Percentiles rank a stretch among this genome's conserved stretches.
phyloP scores from a whole-genome alignment of 768 basidiomycete species.

The Gloeopeniophorella convolvens region DNA sequence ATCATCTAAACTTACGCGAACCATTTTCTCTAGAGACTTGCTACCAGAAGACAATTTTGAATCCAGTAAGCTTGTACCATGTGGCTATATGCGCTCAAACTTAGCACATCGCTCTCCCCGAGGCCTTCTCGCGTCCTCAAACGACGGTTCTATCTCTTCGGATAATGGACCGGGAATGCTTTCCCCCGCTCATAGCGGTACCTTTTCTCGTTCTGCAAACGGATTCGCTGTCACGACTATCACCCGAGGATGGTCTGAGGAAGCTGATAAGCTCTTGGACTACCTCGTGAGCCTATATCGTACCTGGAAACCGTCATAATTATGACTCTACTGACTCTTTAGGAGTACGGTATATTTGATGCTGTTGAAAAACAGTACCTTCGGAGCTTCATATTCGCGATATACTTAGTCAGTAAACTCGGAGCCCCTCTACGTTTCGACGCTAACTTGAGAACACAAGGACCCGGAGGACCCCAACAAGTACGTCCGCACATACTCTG shows the following conservation, averaged over 20 bases:
- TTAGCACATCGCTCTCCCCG: background rate
- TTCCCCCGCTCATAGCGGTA: conserved; percentile 25
- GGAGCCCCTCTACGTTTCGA: background rate
- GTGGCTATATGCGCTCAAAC: conserved; percentile 2
- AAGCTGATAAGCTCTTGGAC: conserved; percentile 76
- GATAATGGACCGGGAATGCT: conserved; percentile 34
- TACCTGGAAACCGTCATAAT: conserved; percentile 10
- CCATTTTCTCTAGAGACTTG: conserved; percentile 45
- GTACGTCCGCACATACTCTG: conserved; percentile 38
- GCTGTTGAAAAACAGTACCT: conserved; percentile 82
- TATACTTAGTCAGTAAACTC: conserved; percentile 60
- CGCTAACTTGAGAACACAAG: conserved; percentile 33
- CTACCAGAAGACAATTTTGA: conserved; percentile 77
- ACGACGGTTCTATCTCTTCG: conserved; percentile 27
- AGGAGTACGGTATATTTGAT: conserved; percentile 87
- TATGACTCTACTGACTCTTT: background rate
- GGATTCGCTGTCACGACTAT: conserved; percentile 70
- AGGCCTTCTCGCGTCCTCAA: conserved; percentile 52
- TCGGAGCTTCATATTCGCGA: conserved; percentile 77
- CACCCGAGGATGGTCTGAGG: conserved; percentile 70
- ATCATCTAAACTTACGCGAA: conserved; percentile 3
- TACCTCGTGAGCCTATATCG: conserved; percentile 51
- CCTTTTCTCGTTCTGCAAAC: conserved; percentile 41
- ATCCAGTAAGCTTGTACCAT: conserved; percentile 8
- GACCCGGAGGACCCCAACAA: conserved; percentile 83